These are phyloP conservation scores for Coniferiporia sulphurascens DNA, from an alignment of 1,284 basidiomycete species.

Conservation along the genomic window DNA sequence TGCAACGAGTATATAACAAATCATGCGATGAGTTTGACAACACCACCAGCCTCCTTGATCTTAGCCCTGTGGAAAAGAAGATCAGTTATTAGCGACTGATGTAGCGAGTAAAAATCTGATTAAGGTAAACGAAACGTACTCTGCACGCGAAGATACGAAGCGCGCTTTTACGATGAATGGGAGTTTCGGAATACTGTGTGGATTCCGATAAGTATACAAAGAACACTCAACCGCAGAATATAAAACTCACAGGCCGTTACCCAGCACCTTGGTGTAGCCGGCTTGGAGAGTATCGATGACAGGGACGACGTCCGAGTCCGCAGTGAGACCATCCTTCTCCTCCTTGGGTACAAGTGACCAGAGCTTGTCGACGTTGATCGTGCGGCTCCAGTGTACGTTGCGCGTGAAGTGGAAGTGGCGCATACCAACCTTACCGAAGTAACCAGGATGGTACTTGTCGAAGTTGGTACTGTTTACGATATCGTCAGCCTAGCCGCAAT, in stretches of 20 bases:
- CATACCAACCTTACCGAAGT: slow-evolving; percentile 99
- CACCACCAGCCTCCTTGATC: slow-evolving; percentile 92
- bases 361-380: slow-evolving; percentile 96
- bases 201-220: background rate
- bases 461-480: slow-evolving; percentile 64
- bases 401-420: slow-evolving; percentile 94
- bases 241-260: slow-evolving; percentile 70
- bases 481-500: slow-evolving; percentile 2
- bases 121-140: slow-evolving; percentile 50
- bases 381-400: slow-evolving; percentile 88
- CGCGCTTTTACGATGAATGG: slow-evolving; percentile 97
- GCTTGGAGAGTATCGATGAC: slow-evolving; percentile 85
- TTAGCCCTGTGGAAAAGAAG: slow-evolving; percentile 49
- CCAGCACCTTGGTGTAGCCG: slow-evolving; percentile 91
- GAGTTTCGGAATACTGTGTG: slow-evolving; percentile 62
- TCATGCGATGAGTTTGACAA: slow-evolving; percentile 88
- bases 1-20: slow-evolving; percentile 16
- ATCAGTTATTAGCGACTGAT: background rate
- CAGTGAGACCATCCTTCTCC: slow-evolving; percentile 70
- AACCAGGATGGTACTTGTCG: slow-evolving; percentile 97
- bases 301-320: slow-evolving; percentile 75
- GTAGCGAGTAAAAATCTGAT: slow-evolving; percentile 9
- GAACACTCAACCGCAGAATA: background rate
- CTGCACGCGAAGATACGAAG: slow-evolving; percentile 85
- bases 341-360: slow-evolving; percentile 76